Evolutionary conservation across 345 rosid species (phyloP).

Genomic region (Geranium rotundifolium): DNA sequence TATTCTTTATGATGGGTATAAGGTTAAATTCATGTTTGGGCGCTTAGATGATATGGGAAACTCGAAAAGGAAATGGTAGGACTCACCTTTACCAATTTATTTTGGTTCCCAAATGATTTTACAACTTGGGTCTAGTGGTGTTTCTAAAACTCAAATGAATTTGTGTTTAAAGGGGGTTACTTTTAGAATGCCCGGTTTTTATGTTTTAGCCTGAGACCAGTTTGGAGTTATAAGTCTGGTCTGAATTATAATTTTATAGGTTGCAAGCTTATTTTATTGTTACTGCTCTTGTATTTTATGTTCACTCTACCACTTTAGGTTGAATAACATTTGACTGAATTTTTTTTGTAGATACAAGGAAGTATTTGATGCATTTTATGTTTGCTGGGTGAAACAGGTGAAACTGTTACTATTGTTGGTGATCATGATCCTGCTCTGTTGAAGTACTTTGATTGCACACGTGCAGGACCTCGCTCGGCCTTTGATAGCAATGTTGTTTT

Average conservation of each 20-base stretch:
- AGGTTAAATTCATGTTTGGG: background rate
- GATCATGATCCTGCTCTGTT: slow-evolving; percentile 65
- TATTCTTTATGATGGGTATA: too few species aligned
- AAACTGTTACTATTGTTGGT: slow-evolving; percentile 84
- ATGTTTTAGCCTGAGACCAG: background rate
- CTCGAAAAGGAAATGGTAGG: background rate
- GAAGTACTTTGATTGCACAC: slow-evolving; percentile 87
- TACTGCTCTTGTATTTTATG: too few species aligned
- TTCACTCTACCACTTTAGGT: too few species aligned
- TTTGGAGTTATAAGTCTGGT: background rate
- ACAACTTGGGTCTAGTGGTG: background rate
- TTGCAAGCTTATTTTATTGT: too few species aligned
- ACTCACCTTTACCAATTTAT: background rate
- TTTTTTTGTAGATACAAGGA: background rate
- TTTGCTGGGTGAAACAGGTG: slow-evolving; percentile 37
- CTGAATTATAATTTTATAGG: background rate
- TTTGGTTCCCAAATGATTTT: background rate
- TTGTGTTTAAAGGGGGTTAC: background rate
- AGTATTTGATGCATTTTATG: background rate
- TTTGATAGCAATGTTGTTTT: slow-evolving; percentile 88
- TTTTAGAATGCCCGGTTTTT: too few species aligned
- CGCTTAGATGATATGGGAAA: background rate
- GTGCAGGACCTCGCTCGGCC: slow-evolving; percentile 85
- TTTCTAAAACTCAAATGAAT: background rate
- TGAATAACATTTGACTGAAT: background rate